Evolutionary conservation across 306 rosid species (phyloP), one percentile per base, ranked within the genome.

Genomic region (Gastrolobium villosum): DNA sequence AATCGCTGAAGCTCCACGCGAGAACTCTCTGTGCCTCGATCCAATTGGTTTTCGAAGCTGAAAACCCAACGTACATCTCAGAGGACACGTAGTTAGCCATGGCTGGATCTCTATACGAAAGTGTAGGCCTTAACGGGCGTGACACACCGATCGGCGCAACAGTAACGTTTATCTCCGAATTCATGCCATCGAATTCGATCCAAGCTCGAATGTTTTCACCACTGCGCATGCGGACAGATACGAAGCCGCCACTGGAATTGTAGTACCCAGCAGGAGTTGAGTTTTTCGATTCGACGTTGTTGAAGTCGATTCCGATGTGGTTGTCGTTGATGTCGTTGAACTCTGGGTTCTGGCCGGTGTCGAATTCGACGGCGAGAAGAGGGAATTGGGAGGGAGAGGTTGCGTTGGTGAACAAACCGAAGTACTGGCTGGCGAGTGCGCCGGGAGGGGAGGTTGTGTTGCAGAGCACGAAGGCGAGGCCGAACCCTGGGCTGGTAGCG

Each of bases 1-100:
- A 81, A 63, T 92, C 85, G 44, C 97, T 95, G 55, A 92, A 91
- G 69, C 99, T 95, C 99, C 99, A 95, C 4, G 97, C 99, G 1
- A 95, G 59, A 44, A 92, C 73, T 49, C 99, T 91, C 87, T 84
- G 95, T 2, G 85, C 85, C 77, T 92, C 99, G 49, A 92, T 36
- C 97, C 95, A 91, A 44, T 66, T 70, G 2, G 93, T 89, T 46
- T 87, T 92, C 50, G 97, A 89, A 2, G 99, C 97, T 0, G 99
- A 95, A 70, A 95, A 95, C 15, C 99, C 99, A 0, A 95, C 86
- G 10, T 65, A 95, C 99, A 95, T 90, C 57, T 95, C 89, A 1
- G 86, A 49, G 31, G 97, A 88, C 10, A 95, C 49, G 34, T 89
- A 95, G 15, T 90, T 75, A 3, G 86, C 92, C 0, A 95, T 92